Evolutionary conservation across 768 basidiomycete species (phyloP).

Genomic region (Mycena capillaripes): DNA sequence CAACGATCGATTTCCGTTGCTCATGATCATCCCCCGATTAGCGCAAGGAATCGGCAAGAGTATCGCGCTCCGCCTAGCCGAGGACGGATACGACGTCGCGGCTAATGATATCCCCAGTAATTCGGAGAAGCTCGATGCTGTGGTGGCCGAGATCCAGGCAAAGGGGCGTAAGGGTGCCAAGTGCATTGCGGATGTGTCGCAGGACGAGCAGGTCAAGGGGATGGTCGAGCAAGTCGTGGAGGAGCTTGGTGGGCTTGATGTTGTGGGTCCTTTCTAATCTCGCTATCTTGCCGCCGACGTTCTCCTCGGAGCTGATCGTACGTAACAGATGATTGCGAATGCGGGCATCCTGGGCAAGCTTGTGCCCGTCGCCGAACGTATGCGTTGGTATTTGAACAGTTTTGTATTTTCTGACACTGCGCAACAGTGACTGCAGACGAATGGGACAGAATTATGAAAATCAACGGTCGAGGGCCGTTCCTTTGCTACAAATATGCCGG

Average conservation of each 20-base stretch:
- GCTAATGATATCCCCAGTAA: slow-evolving; percentile 48
- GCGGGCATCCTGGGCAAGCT: slow-evolving; percentile 35
- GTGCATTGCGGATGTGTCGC: slow-evolving; percentile 34
- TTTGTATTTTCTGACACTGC: not conserved
- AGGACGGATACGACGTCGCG: slow-evolving; percentile 51
- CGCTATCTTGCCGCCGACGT: not conserved
- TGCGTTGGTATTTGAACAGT: too few relatives aligned
- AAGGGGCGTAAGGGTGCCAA: slow-evolving; percentile 15
- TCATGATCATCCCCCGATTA: not conserved
- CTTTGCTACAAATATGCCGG: slow-evolving; percentile 29
- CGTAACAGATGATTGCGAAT: slow-evolving; percentile 49
- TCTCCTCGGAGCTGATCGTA: too few relatives aligned
- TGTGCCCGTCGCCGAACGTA: not conserved
- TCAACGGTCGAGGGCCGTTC: slow-evolving; percentile 13
- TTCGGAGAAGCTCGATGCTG: slow-evolving; percentile 30
- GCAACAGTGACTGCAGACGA: not conserved
- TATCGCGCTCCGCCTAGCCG: slow-evolving; percentile 53
- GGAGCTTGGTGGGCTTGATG: slow-evolving; percentile 44
- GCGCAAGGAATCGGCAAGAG: slow-evolving; percentile 46
- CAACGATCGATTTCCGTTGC: not conserved
- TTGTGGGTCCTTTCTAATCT: slow-evolving; percentile 41
- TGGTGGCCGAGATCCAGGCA: slow-evolving; percentile 26
- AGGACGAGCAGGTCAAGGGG: slow-evolving; percentile 38
- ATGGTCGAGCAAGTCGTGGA: slow-evolving; percentile 40
- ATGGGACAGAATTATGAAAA: slow-evolving; percentile 19